Conservation (phyloP, 306 rosid species). For the Castanea mollissima region DNA sequence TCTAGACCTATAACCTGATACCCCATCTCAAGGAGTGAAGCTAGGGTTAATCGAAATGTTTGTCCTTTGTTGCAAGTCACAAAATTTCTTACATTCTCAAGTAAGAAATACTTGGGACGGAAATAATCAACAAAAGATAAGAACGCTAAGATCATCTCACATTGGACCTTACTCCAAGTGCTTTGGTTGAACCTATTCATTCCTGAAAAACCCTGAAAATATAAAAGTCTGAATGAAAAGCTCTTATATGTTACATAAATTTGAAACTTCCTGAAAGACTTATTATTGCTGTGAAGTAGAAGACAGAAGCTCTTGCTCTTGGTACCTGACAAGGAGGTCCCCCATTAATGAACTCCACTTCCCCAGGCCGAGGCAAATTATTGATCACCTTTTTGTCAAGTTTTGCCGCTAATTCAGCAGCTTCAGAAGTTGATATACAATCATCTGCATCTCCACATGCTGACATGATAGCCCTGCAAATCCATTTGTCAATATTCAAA, state of each 20-base stretch:
- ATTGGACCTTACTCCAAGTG: constrained; percentile 98
- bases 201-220: constrained; percentile 87
- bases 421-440: constrained; percentile 80
- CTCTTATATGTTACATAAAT: background rate
- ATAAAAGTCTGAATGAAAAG: no score
- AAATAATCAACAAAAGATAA: constrained; percentile 93
- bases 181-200: constrained; percentile 93
- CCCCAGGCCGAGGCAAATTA: constrained; percentile 78
- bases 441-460: constrained; percentile 85
- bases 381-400: constrained; percentile 55
- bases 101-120: constrained; percentile 87
- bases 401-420: constrained; percentile 59
- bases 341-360: constrained; percentile 95
- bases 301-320: background rate
- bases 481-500: no score
- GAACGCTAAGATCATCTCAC: constrained; percentile 96
- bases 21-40: constrained; percentile 97
- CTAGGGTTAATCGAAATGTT: constrained; percentile 81
- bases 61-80: constrained; percentile 91
- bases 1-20: constrained; percentile 59
- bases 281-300: no score
- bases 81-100: constrained; percentile 94
- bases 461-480: constrained; percentile 77
- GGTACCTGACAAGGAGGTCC: constrained; percentile 97
- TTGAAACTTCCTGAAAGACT: background rate